Conservation (phyloP, 2,329 filamentous ascomycete genomes). For the Chalaropsis ovoidea region DNA sequence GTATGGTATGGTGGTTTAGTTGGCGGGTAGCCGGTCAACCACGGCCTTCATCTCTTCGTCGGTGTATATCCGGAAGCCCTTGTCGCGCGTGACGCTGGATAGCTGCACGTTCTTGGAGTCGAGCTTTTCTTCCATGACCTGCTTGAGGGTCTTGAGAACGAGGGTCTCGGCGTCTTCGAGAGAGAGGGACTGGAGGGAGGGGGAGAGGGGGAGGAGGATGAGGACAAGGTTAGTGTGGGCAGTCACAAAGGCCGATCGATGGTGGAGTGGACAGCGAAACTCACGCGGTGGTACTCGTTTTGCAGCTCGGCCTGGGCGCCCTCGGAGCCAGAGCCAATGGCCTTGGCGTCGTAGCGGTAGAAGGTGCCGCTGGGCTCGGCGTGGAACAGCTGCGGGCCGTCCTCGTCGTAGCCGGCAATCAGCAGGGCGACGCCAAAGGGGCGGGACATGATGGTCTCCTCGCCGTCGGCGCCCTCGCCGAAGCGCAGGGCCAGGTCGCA, state of each 20-base stretch:
- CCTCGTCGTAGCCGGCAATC: constrained; percentile 95
- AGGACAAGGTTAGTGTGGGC: constrained; percentile 1
- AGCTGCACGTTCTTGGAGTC: constrained; percentile 98
- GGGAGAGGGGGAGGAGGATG: not conserved
- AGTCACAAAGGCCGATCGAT: too few species aligned
- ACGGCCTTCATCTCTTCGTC: constrained; percentile 95
- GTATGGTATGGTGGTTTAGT: constrained; percentile 35
- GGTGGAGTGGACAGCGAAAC: constrained; percentile 22
- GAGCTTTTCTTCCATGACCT: constrained; percentile 99
- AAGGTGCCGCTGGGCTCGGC: constrained; percentile 97
- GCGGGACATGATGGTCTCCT: constrained; percentile 97
- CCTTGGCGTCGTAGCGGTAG: constrained; percentile 98
- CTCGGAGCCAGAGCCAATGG: constrained; percentile 93
- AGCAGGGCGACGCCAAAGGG: constrained; percentile 94
- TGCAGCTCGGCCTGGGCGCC: constrained; percentile 96
- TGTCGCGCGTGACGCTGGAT: constrained; percentile 94
- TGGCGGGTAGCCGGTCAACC: constrained; percentile 68
- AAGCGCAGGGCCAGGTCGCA: constrained; percentile 94
- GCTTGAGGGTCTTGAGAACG: constrained; percentile 94
- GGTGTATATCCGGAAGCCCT: constrained; percentile 96
- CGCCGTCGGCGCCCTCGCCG: constrained; percentile 91
- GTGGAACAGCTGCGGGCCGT: constrained; percentile 93
- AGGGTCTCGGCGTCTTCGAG: constrained; percentile 87
- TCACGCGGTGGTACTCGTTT: constrained; percentile 91
- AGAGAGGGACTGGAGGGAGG: constrained; percentile 58